Evolutionary conservation across 179 eudicot species (phyloP).

Genomic region (Vitellaria paradoxa): DNA sequence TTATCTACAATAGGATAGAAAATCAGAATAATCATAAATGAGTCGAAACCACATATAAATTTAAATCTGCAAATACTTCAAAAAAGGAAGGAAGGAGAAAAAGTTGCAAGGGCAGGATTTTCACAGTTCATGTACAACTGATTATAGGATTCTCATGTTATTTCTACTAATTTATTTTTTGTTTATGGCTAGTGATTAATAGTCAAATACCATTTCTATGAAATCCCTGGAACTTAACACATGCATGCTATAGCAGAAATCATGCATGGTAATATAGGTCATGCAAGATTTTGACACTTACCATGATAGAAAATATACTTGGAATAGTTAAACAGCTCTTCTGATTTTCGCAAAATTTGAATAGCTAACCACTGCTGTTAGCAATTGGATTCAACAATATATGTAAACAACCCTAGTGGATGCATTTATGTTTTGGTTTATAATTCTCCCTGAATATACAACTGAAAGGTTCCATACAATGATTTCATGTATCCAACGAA

Average conservation of each 20-base stretch:
- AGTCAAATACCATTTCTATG: no score
- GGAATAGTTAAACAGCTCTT: no score
- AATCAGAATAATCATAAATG: background rate
- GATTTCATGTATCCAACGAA: background rate
- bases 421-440: background rate
- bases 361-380: background rate
- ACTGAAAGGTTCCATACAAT: no score
- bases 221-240: no score
- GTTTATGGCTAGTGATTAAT: no score
- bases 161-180: no score
- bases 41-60: background rate
- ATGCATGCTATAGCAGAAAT: background rate
- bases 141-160: no score
- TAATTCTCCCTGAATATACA: background rate
- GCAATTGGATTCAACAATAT: background rate
- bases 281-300: background rate
- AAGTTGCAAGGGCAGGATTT: background rate
- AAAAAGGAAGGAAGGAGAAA: background rate
- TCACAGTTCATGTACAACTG: background rate
- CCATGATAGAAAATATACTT: background rate
- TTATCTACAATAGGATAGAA: background rate
- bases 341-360: background rate
- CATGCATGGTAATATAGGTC: background rate
- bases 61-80: background rate
- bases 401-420: background rate